Evolutionary conservation across 495 filamentous ascomycete species (phyloP).

Genomic region (Mycothermus thermophilus): DNA sequence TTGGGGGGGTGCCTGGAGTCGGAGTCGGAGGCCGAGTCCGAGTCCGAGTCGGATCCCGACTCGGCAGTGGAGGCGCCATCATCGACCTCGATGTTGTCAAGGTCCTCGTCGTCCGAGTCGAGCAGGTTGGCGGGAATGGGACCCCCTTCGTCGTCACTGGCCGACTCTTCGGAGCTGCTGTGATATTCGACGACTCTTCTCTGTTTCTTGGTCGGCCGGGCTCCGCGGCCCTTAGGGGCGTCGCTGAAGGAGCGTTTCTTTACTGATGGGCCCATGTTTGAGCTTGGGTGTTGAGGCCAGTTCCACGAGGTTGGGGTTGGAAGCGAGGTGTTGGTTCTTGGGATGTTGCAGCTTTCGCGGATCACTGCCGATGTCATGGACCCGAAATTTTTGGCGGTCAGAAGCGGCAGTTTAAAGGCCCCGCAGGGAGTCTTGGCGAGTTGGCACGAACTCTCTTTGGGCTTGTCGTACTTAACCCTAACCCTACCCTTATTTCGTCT

Average conservation of each 20-base stretch:
- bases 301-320: constrained; percentile 1
- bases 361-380: neutral
- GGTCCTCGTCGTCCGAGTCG: constrained; percentile 51
- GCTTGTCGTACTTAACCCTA: too few species aligned
- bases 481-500: too few species aligned
- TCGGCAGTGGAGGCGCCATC: constrained; percentile 24
- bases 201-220: constrained; percentile 52
- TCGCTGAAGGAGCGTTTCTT: constrained; percentile 31
- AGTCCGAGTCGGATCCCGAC: constrained; percentile 23
- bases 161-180: constrained; percentile 47
- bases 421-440: neutral
- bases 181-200: constrained; percentile 57
- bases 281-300: constrained; percentile 4
- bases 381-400: constrained; percentile 28
- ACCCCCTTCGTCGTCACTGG: constrained; percentile 29
- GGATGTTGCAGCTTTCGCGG: constrained; percentile 1
- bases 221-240: constrained; percentile 38
- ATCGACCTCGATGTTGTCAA: constrained; percentile 32
- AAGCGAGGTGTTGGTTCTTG: constrained; percentile 2
- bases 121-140: constrained; percentile 52
- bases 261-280: constrained; percentile 18
- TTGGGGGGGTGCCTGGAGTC: constrained; percentile 1
- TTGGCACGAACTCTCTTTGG: too few species aligned
- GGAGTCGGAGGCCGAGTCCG: constrained; percentile 23
- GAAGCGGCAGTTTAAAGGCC: constrained; percentile 7